Evolutionary conservation across 176 grass and related monocot genomes (phyloP).

Genomic region (Eremochloa ophiuroides): DNA sequence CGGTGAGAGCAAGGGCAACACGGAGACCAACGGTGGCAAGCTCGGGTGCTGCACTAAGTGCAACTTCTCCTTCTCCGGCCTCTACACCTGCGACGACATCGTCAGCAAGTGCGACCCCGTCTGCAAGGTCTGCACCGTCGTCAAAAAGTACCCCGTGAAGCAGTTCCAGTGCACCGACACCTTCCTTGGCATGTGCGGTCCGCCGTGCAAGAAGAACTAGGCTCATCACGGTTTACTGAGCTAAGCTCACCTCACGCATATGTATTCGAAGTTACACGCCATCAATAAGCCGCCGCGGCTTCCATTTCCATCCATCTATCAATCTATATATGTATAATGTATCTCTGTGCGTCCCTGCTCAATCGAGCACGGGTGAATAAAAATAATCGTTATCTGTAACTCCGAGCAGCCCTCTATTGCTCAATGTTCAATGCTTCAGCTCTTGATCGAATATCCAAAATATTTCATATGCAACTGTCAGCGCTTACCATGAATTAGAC

Average conservation of each 20-base stretch:
- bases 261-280: not conserved
- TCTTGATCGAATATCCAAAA: not conserved
- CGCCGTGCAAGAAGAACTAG: not conserved
- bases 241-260: not conserved
- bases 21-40: not conserved
- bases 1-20: constrained; percentile 3
- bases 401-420: not conserved
- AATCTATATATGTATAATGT: not conserved
- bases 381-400: no score
- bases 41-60: not conserved
- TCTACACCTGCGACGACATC: constrained; percentile 26
- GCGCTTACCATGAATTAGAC: not conserved
- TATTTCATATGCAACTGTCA: not conserved
- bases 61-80: constrained; percentile 19
- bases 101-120: constrained; percentile 15
- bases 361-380: not conserved
- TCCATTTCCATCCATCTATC: no score
- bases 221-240: no score
- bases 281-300: not conserved
- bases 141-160: not conserved
- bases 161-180: constrained; percentile 26
- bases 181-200: constrained; percentile 23
- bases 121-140: constrained; percentile 2
- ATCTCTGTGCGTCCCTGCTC: not conserved
- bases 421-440: not conserved